Evolutionary conservation across 306 rosid species (phyloP).

Genomic region (Trifolium pratense): DNA sequence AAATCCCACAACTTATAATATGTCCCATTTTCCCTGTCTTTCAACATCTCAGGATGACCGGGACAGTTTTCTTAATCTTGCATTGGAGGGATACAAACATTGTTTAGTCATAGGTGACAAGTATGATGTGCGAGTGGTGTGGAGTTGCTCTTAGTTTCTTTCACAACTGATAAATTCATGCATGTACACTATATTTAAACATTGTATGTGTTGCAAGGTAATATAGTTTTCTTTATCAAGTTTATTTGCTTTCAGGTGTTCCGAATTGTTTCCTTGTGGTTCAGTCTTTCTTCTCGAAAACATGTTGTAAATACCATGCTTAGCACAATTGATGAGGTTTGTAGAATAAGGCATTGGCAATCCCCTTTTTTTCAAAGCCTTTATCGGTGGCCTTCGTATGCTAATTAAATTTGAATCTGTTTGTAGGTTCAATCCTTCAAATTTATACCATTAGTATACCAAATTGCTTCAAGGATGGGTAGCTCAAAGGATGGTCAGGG

Average conservation of each 20-base stretch:
- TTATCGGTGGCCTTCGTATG: slow-evolving; percentile 10
- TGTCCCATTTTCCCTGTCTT: slow-evolving; percentile 24
- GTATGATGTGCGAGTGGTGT: slow-evolving; percentile 95
- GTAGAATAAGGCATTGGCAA: slow-evolving; percentile 9
- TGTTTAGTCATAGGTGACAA: slow-evolving; percentile 87
- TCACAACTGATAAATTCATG: slow-evolving; percentile 20
- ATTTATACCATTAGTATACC: slow-evolving; percentile 85
- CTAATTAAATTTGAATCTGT: slow-evolving; percentile 38
- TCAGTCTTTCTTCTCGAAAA: slow-evolving; percentile 69
- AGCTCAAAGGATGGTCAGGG: slow-evolving; percentile 79
- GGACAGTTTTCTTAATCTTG: slow-evolving; percentile 82
- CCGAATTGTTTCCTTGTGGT: slow-evolving; percentile 89
- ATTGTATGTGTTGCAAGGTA: slow-evolving; percentile 18
- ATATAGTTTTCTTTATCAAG: slow-evolving; percentile 32
- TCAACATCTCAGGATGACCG: slow-evolving; percentile 76
- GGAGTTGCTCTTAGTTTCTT: slow-evolving; percentile 44
- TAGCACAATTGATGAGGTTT: slow-evolving; percentile 76
- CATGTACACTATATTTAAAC: slow-evolving; percentile 15
- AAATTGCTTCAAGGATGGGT: slow-evolving; percentile 98
- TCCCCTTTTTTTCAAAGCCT: slow-evolving; percentile 6
- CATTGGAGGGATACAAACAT: slow-evolving; percentile 83
- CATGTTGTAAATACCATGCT: slow-evolving; percentile 75
- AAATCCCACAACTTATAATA: neutral
- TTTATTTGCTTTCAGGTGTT: slow-evolving; percentile 70
- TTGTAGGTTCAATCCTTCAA: slow-evolving; percentile 91